phyloP scores from a whole-genome alignment of 768 basidiomycete species.

The Hydnomerulius pinastri region DNA sequence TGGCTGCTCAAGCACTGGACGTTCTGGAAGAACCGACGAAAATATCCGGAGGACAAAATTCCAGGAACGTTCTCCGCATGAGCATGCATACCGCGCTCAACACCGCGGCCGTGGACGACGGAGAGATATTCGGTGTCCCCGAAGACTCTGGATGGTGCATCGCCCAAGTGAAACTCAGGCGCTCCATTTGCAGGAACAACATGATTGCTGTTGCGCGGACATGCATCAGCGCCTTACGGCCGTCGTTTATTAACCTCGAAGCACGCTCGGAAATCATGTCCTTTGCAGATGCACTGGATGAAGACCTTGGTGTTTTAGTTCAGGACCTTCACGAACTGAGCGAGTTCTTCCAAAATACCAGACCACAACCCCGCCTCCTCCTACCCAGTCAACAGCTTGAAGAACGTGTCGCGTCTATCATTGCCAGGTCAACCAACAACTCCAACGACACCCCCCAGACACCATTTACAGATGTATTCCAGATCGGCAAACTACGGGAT shows the following conservation, averaged over 20 bases:
- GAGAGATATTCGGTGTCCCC: slow-evolving; percentile 80
- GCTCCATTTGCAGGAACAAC: slow-evolving; percentile 70
- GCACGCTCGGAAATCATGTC: slow-evolving; percentile 45
- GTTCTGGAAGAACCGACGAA: slow-evolving; percentile 91
- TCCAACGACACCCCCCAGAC: slow-evolving; percentile 65
- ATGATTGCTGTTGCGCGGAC: slow-evolving; percentile 86
- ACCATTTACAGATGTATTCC: slow-evolving; percentile 79
- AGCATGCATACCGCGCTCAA: slow-evolving; percentile 69
- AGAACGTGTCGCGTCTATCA: slow-evolving; percentile 78
- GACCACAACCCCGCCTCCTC: slow-evolving; percentile 35
- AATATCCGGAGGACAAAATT: slow-evolving; percentile 73
- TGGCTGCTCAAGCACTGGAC: slow-evolving; percentile 83
- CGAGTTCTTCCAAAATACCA: slow-evolving; percentile 63
- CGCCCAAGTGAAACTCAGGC: slow-evolving; percentile 61
- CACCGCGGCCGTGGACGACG: slow-evolving; percentile 50
- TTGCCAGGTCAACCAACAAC: slow-evolving; percentile 71
- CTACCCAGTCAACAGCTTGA: slow-evolving; percentile 64
- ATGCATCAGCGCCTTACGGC: slow-evolving; percentile 67
- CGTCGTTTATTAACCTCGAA: slow-evolving; percentile 74
- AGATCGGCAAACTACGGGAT: slow-evolving; percentile 42
- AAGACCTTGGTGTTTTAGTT: slow-evolving; percentile 77
- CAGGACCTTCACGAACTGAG: slow-evolving; percentile 77
- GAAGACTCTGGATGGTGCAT: slow-evolving; percentile 88
- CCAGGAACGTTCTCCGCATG: slow-evolving; percentile 89
- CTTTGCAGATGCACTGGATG: slow-evolving; percentile 43